Evolutionary conservation across 495 filamentous ascomycete species (phyloP).

Genomic region (Penicillium bovifimosum): DNA sequence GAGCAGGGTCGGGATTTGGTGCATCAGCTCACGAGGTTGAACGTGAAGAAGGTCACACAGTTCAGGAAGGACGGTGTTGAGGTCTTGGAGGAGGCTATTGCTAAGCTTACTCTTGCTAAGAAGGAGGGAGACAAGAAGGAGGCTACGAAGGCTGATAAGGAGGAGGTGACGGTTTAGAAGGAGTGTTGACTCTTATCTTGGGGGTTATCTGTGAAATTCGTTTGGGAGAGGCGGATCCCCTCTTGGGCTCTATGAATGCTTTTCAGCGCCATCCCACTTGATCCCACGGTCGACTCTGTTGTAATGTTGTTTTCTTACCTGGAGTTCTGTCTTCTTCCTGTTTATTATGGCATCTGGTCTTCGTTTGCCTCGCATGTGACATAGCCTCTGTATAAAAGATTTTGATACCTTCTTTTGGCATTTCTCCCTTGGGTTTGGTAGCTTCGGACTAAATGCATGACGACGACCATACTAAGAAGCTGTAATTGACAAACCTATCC

Average conservation of each 20-base stretch:
- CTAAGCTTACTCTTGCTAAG: constrained; percentile 43
- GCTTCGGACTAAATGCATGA: background rate
- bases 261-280: background rate
- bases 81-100: constrained; percentile 65
- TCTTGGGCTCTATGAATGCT: background rate
- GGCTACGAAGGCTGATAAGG: constrained; percentile 10
- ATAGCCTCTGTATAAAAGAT: constrained; percentile 32
- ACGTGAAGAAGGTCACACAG: constrained; percentile 79
- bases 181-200: background rate
- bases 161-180: background rate
- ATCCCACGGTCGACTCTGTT: background rate
- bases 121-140: constrained; percentile 9
- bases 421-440: background rate
- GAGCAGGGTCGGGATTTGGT: constrained; percentile 44
- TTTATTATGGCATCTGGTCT: constrained; percentile 21
- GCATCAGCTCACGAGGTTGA: constrained; percentile 65
- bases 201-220: background rate
- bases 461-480: background rate
- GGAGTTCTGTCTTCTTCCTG: constrained; percentile 21
- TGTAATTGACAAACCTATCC: too few relatives aligned
- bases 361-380: constrained; percentile 23
- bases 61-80: constrained; percentile 64
- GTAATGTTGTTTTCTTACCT: constrained; percentile 11
- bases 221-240: background rate
- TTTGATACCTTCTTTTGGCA: constrained; percentile 13